Percentiles rank a stretch among this genome's conserved stretches.
phyloP scores from a whole-genome alignment of 1,284 basidiomycete genomes.

The Porodaedalea pini region DNA sequence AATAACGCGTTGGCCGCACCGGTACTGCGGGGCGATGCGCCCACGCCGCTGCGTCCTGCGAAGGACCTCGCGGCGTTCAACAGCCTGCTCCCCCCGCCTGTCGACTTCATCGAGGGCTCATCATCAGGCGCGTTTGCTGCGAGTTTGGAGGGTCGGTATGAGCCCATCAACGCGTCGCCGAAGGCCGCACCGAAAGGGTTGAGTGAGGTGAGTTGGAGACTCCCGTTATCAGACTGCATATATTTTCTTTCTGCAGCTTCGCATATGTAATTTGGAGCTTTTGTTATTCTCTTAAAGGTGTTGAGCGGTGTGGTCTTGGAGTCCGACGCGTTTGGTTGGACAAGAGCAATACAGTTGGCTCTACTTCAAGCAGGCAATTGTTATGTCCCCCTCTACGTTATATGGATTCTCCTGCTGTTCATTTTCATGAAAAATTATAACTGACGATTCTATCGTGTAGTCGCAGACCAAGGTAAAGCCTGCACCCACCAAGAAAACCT shows the following conservation, averaged over 20 bases:
- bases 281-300: too few relatives aligned
- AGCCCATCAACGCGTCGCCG: conserved; percentile 67
- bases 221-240: neutral
- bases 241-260: too few relatives aligned
- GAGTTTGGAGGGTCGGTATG: conserved; percentile 60
- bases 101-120: conserved; percentile 79
- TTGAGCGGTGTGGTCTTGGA: too few relatives aligned
- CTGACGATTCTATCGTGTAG: neutral
- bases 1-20: neutral
- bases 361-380: too few relatives aligned
- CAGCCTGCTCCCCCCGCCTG: conserved; percentile 64
- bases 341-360: too few relatives aligned
- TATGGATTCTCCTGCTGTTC: too few relatives aligned
- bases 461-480: neutral
- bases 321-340: too few relatives aligned
- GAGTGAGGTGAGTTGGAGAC: neutral
- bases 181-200: conserved; percentile 3
- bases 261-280: too few relatives aligned
- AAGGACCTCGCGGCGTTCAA: conserved; percentile 72
- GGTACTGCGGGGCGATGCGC: conserved; percentile 37
- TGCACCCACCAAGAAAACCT: neutral
- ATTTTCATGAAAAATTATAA: too few relatives aligned
- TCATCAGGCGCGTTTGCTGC: conserved; percentile 66
- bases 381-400: too few relatives aligned
- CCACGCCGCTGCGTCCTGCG: conserved; percentile 55